phyloP scores from a whole-genome alignment of 177 flowering plant species.

The Telopea speciosissima region DNA sequence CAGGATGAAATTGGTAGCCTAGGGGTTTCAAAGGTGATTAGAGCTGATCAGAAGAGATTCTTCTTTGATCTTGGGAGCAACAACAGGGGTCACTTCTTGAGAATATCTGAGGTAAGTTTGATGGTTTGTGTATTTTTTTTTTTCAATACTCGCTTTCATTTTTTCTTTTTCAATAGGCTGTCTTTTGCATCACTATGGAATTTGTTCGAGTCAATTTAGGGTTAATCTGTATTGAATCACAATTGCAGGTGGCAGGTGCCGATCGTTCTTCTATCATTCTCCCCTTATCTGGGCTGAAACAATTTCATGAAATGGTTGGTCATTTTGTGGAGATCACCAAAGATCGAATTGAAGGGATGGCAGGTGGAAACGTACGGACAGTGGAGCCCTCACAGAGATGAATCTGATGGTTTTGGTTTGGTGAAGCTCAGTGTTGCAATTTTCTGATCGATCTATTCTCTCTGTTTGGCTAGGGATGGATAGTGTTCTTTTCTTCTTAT shows the following conservation, averaged over 20 bases:
- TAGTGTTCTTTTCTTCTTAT: neutral
- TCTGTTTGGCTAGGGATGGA: constrained; percentile 3
- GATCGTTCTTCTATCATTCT: constrained; percentile 96
- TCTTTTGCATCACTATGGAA: neutral
- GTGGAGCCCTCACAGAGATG: constrained; percentile 85
- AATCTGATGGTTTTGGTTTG: constrained; percentile 11
- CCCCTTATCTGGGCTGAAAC: constrained; percentile 85
- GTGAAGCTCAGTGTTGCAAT: constrained; percentile 1
- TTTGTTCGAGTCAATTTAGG: neutral
- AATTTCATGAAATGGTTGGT: constrained; percentile 85
- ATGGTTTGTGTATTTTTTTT: neutral
- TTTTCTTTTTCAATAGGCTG: too few relatives aligned
- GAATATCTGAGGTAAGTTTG: constrained; percentile 73
- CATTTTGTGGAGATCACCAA: constrained; percentile 92
- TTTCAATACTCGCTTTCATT: neutral
- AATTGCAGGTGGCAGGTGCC: constrained; percentile 83
- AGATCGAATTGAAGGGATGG: constrained; percentile 79
- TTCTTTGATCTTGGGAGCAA: constrained; percentile 98
- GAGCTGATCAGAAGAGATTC: constrained; percentile 95
- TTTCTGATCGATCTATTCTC: neutral
- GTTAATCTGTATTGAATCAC: neutral
- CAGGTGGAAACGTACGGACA: constrained; percentile 77
- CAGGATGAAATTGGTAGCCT: constrained; percentile 60
- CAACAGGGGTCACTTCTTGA: constrained; percentile 87
- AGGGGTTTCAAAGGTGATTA: constrained; percentile 79